Conservation (phyloP, 2,329 filamentous ascomycete species). For the Neophaeococcomyces mojaviensis region DNA sequence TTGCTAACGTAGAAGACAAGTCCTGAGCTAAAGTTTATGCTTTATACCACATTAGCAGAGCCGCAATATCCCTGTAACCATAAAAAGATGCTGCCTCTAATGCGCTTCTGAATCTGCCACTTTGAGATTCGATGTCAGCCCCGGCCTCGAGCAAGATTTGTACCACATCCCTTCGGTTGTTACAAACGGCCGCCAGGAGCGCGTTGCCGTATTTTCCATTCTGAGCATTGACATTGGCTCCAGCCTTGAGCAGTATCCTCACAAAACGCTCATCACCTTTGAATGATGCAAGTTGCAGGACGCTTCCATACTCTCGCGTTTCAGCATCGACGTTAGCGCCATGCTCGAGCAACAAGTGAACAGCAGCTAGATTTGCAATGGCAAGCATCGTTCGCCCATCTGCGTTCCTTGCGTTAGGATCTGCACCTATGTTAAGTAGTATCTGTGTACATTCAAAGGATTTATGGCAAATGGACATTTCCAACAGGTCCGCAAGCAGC, state of each 20-base stretch:
- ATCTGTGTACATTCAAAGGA: too few relatives aligned
- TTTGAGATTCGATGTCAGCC: conserved; percentile 12
- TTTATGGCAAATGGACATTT: too few relatives aligned
- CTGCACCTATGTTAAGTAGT: too few relatives aligned
- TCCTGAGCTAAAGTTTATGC: too few relatives aligned
- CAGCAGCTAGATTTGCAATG: neutral
- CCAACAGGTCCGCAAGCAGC: too few relatives aligned
- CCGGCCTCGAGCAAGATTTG: conserved; percentile 9
- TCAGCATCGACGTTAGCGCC: conserved; percentile 15
- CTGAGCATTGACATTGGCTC: conserved; percentile 20
- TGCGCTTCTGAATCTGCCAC: conserved; percentile 18
- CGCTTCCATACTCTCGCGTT: conserved; percentile 9
- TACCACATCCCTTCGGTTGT: conserved; percentile 9
- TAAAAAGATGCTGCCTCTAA: conserved; percentile 11
- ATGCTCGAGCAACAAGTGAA: neutral
- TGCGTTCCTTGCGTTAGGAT: too few relatives aligned
- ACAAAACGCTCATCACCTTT: conserved; percentile 10
- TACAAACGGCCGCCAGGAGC: conserved; percentile 10
- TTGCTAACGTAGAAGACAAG: too few relatives aligned
- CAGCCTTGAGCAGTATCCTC: conserved; percentile 9
- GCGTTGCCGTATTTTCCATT: conserved; percentile 9
- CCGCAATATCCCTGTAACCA: conserved; percentile 11
- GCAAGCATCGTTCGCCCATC: neutral
- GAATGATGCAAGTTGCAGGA: conserved; percentile 11
- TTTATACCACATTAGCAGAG: too few relatives aligned